Evolutionary conservation across 805 yeast genomes (phyloP).

Genomic region (Metschnikowia anglica): DNA sequence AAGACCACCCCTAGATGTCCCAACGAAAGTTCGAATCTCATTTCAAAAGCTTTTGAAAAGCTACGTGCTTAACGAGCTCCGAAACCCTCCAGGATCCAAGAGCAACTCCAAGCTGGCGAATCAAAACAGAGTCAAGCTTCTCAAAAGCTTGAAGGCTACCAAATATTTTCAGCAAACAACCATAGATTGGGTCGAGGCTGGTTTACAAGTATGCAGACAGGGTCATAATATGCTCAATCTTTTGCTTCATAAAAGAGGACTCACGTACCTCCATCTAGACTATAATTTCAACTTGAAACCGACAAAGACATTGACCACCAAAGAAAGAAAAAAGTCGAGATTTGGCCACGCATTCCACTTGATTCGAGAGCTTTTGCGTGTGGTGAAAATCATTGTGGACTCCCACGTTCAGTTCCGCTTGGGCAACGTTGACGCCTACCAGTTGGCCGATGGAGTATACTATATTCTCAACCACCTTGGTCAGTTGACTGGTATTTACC

Average conservation of each 20-base stretch:
- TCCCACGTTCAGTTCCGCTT: constrained; percentile 88
- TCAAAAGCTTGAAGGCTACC: constrained; percentile 69
- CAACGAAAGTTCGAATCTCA: constrained; percentile 79
- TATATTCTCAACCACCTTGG: constrained; percentile 92
- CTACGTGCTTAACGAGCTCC: constrained; percentile 69
- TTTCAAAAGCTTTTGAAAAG: constrained; percentile 85
- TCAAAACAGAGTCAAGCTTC: constrained; percentile 53
- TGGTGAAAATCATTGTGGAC: constrained; percentile 85
- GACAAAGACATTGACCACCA: constrained; percentile 91
- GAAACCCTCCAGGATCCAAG: constrained; percentile 36
- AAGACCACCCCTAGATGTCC: constrained; percentile 59
- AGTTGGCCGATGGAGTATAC: constrained; percentile 90
- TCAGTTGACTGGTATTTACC: constrained; percentile 91
- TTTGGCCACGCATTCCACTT: constrained; percentile 96
- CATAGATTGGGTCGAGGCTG: constrained; percentile 98
- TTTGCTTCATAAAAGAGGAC: constrained; percentile 84
- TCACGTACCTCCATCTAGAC: constrained; percentile 90
- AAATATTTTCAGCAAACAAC: constrained; percentile 89
- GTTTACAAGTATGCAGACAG: constrained; percentile 87
- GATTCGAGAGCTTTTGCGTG: constrained; percentile 82
- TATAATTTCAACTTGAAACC: constrained; percentile 96
- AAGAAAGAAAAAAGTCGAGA: constrained; percentile 91
- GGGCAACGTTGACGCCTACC: constrained; percentile 90
- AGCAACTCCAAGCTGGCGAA: constrained; percentile 34
- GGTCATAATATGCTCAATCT: constrained; percentile 92